phyloP scores from a whole-genome alignment of 495 filamentous ascomycete species.

The Aspergillus kassunensis region DNA sequence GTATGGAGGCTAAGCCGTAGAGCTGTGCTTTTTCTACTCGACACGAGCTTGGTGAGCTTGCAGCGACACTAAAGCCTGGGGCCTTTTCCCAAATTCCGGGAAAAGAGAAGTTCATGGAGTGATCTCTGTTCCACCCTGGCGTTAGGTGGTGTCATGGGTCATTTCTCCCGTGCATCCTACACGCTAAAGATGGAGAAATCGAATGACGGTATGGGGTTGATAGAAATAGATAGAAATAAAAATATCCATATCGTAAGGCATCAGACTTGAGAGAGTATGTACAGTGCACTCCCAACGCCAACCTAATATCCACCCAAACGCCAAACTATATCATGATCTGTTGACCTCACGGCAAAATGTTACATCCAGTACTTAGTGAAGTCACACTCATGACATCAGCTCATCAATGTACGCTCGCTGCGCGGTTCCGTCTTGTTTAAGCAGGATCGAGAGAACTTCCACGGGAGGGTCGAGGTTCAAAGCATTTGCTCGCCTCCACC shows the following conservation, averaged over 20 bases:
- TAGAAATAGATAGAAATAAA: not conserved
- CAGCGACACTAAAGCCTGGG: no score
- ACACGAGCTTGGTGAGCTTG: no score
- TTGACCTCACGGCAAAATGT: not conserved
- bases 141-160: no score
- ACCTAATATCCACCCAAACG: slow-evolving; percentile 1
- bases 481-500: slow-evolving; percentile 81
- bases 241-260: not conserved
- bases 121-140: no score
- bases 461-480: slow-evolving; percentile 81
- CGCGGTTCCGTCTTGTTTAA: slow-evolving; percentile 58
- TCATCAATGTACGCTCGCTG: slow-evolving; percentile 78
- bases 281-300: slow-evolving; percentile 8
- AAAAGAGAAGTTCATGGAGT: no score
- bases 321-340: slow-evolving; percentile 1
- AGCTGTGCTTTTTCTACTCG: no score
- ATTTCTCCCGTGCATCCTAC: no score
- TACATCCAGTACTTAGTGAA: not conserved
- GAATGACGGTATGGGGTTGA: no score
- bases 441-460: slow-evolving; percentile 82
- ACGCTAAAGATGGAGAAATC: no score
- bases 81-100: no score
- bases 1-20: no score
- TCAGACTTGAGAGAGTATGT: slow-evolving; percentile 12
- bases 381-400: slow-evolving; percentile 50